Conservation (phyloP, 129 eudicot genomes). For the Arctium minus region DNA sequence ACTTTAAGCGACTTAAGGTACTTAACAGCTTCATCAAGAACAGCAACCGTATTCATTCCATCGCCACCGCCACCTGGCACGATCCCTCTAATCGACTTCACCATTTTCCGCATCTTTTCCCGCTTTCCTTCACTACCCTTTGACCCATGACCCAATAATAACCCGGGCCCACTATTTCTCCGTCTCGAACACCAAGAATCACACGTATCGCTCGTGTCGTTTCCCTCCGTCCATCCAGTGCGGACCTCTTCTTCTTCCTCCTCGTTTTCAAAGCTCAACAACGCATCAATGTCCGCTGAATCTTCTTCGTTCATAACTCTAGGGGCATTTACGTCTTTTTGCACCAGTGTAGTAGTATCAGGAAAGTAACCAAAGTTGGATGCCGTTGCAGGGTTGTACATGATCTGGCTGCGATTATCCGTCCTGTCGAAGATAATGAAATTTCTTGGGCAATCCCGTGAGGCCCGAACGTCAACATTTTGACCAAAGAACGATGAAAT, state of each 20-base stretch:
- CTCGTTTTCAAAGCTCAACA: slow-evolving; percentile 59
- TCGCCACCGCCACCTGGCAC: slow-evolving; percentile 85
- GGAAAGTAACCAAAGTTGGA: slow-evolving; percentile 1
- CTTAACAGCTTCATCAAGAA: slow-evolving; percentile 87
- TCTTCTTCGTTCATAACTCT: slow-evolving; percentile 48
- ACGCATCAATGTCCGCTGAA: slow-evolving; percentile 66
- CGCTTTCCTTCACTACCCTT: slow-evolving; percentile 40
- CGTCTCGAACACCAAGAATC: slow-evolving; percentile 52
- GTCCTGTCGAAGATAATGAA: slow-evolving; percentile 72
- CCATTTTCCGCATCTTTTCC: slow-evolving; percentile 66
- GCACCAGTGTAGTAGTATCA: slow-evolving; percentile 20
- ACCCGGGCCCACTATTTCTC: slow-evolving; percentile 30
- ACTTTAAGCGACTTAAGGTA: slow-evolving; percentile 84
- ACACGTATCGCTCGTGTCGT: slow-evolving; percentile 40
- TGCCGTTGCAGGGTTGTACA: slow-evolving; percentile 52
- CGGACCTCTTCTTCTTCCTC: slow-evolving; percentile 55
- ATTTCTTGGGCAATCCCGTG: slow-evolving; percentile 64
- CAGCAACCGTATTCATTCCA: slow-evolving; percentile 55
- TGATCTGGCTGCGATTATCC: slow-evolving; percentile 51
- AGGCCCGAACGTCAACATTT: slow-evolving; percentile 53
- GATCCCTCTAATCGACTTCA: slow-evolving; percentile 59
- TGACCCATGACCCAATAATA: slow-evolving; percentile 29
- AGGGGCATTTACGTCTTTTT: slow-evolving; percentile 25
- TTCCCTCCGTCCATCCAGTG: slow-evolving; percentile 52
- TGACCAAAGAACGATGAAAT: slow-evolving; percentile 46